phyloP scores from a whole-genome alignment of 352 stramenopile genomes.

The Discostella stelligera region DNA sequence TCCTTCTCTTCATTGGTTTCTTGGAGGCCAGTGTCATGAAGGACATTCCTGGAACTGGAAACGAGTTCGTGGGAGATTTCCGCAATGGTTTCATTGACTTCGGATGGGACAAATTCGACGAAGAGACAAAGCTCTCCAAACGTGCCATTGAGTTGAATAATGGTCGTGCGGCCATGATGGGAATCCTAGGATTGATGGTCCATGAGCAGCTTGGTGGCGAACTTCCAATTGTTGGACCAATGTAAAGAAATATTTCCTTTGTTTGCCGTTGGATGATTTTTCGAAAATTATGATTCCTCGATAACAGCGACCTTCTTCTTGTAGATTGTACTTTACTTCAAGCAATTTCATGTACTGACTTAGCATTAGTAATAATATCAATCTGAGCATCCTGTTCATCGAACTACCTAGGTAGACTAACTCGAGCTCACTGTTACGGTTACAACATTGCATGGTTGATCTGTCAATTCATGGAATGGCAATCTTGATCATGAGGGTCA shows the following conservation, averaged over 20 bases:
- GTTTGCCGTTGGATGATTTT: too few relatives aligned
- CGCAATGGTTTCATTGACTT: conserved; percentile 71
- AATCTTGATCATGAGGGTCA: too few relatives aligned
- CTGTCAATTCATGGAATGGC: too few relatives aligned
- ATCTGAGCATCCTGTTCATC: too few relatives aligned
- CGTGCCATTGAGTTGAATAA: neutral
- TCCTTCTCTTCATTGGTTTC: conserved; percentile 65
- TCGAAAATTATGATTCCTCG: too few relatives aligned
- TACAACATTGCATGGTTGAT: too few relatives aligned
- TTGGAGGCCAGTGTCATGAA: conserved; percentile 71
- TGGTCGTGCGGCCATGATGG: conserved; percentile 5
- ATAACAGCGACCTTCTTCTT: too few relatives aligned
- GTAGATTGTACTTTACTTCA: too few relatives aligned
- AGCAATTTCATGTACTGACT: too few relatives aligned
- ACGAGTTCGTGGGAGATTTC: conserved; percentile 68
- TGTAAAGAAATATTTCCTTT: neutral
- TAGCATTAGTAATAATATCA: too few relatives aligned
- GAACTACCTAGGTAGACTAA: too few relatives aligned
- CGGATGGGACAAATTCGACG: conserved; percentile 10
- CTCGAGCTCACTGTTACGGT: too few relatives aligned
- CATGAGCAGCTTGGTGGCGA: conserved; percentile 32
- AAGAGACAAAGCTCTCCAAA: conserved; percentile 3
- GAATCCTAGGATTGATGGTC: conserved; percentile 38
- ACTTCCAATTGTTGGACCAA: conserved; percentile 1
- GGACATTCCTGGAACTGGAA: conserved; percentile 50